Evolutionary conservation across 1,139 yeast species (phyloP), one percentile per base, ranked within the genome.

Genomic region (Kodamaea suecica): DNA sequence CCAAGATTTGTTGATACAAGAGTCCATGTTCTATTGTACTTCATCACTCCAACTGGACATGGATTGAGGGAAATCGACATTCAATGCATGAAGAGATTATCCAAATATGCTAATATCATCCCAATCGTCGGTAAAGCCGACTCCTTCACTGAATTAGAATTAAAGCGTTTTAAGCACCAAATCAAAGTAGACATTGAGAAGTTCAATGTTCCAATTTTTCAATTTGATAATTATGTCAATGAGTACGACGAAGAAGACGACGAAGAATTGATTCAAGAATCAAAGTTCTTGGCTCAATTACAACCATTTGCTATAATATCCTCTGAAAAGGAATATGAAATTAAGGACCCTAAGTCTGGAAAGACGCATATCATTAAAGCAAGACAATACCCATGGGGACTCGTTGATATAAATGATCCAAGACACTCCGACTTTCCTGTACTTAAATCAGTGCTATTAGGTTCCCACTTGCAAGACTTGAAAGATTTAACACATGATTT

Each of bases 331-430:
- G 69, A 69, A 25, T 66, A 59, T 42, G 82, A 77, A 47, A 57
- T 68, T 30, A 57, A 51, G 33, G 88, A 82, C 48, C 59, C 73
- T 10, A 57, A 53, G 17, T 70, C 79, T 15, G 92, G 90, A 8
- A 69, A 73, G 42, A 38, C 58, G n/a, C 57, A 48, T 31, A 57
- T 70, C 31, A 73, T 84, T 30, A 78, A 90, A 44, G 96, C 87
- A 5, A 77, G 98, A 57, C 76, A 80, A 57, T 92, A 90, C 56
- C 96, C 97, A 13, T 92, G 98, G 97, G 97, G 97, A 1, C 61
- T 78, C 36, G 80, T 92, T 33, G 95, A 90, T 55, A 70, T 76
- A 33, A 90, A 86, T 52, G 94, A 92, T 55, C 80, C 95, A 14
- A 76, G 76, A 38, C 76, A 81, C 48, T 81, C 94, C 37, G 97